Conservation (phyloP, 805 yeast species). For the Teunomyces gatunensis region DNA sequence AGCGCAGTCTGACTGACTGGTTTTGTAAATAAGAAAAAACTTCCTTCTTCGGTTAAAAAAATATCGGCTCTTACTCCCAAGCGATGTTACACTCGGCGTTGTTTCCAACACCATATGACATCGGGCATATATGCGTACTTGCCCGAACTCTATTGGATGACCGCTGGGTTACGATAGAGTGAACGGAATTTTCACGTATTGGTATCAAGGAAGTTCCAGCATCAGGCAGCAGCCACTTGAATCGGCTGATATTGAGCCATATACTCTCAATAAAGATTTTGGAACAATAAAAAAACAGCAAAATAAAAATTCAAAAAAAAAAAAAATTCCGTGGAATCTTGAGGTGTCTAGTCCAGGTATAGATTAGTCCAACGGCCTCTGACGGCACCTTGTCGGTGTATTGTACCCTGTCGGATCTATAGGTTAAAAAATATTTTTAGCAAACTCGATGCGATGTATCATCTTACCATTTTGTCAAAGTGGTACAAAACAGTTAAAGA, state of each 20-base stretch:
- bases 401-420: conserved; percentile 1
- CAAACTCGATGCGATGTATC: background rate
- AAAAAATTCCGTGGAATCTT: background rate
- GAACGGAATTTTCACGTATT: background rate
- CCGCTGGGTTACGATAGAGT: background rate
- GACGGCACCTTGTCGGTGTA: background rate
- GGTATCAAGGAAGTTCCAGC: background rate
- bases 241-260: background rate
- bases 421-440: conserved; percentile 1
- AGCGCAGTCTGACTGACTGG: conserved; percentile 2
- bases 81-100: conserved; percentile 4
- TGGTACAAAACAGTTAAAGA: background rate
- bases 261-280: background rate
- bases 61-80: conserved; percentile 2
- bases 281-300: background rate
- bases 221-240: background rate
- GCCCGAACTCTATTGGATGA: background rate
- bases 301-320: background rate
- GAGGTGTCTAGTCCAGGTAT: background rate
- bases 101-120: conserved; percentile 1
- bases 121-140: conserved; percentile 1
- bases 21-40: background rate
- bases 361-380: conserved; percentile 1
- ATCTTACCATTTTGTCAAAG: background rate
- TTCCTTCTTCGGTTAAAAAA: conserved; percentile 2